phyloP scores from a whole-genome alignment of 106 monocot species.

The Dendrobium chrysotoxum region DNA sequence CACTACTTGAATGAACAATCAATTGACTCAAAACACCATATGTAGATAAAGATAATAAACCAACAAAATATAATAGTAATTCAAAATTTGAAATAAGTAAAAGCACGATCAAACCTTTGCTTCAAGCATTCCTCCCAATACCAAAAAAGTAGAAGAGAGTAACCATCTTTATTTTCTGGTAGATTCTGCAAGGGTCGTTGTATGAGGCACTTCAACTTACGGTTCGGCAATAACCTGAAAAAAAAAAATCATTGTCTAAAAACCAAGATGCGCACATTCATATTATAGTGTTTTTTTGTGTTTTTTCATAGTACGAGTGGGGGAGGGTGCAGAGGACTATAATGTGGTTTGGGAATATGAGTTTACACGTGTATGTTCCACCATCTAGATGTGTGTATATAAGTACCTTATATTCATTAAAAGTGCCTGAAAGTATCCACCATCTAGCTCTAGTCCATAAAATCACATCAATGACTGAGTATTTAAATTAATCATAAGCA shows the following conservation, averaged over 20 bases:
- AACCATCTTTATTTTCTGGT: conserved; percentile 86
- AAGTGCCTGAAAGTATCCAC: no score
- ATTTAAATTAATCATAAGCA: background rate
- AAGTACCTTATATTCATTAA: background rate
- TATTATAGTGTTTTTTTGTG: background rate
- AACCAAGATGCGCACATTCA: background rate
- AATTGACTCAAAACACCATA: background rate
- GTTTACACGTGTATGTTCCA: background rate
- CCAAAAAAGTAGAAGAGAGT: conserved; percentile 45
- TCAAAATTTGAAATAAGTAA: background rate
- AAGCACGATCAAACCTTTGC: conserved; percentile 42
- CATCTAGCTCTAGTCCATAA: no score
- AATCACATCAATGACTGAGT: background rate
- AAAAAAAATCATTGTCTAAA: background rate
- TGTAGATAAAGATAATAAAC: background rate
- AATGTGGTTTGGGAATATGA: no score
- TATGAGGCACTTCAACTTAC: conserved; percentile 75
- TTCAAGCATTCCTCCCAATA: conserved; percentile 88
- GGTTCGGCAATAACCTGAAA: conserved; percentile 66
- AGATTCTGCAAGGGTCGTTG: conserved; percentile 59
- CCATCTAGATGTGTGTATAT: background rate
- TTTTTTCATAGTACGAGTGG: background rate
- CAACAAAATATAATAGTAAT: background rate
- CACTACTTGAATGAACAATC: background rate
- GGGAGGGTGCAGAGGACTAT: background rate